Evolutionary conservation across 2,329 filamentous ascomycete genomes (phyloP), one percentile per base, ranked within the genome.

Genomic region (Xylariaceae sp.): DNA sequence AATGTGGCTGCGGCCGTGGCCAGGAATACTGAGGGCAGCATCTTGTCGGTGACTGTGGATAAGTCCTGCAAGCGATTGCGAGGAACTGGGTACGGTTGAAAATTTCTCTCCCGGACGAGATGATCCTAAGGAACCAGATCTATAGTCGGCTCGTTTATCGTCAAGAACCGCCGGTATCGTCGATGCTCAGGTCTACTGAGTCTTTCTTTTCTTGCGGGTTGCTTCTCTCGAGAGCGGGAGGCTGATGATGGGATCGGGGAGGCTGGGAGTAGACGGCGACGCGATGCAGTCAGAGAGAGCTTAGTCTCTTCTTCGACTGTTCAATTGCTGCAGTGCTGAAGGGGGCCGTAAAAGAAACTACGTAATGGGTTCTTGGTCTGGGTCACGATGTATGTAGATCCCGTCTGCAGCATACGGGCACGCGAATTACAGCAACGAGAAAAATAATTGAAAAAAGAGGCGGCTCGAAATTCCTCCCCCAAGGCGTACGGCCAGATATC

Each of bases 1-100:
- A 86, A 64, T 47, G 78, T 74, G 61, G 79, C 79, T 65, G 78
- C 68, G 70, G 76, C 70, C 58, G 82, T 63, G 58, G 76, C 71
- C 62, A 78, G 60, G 60, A 78, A 63, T 70, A 77, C 69, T 68
- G 80, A 80, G 57, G 74, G 72, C 58, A 77, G 68, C 81, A 83
- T 84, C 23, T 64, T 75, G 59, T 8, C 30, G 15, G 13, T 58
- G 23, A 30, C 13, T 53, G 3, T 49, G 4, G 35, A 45, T 23
- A n/a, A 42, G 30, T 42, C n/a, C 18, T 51, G n/a, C 39, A 49
- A 30, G n/a, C 8, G 23, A 15, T 8, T 23, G 49, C 11, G 23
- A 35, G 47, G 42, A 42, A 6, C 18, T 55, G 13, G 18, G 42
- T 51, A n/a, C 53, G 45, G 48, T 30, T 30, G 23, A 30, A 30